A percentile compares a stretch with the other conserved stretches of the same genome.
Evolutionary conservation across 2,329 filamentous ascomycete species (phyloP).

Genomic region (Dichotomopilus funicola): DNA sequence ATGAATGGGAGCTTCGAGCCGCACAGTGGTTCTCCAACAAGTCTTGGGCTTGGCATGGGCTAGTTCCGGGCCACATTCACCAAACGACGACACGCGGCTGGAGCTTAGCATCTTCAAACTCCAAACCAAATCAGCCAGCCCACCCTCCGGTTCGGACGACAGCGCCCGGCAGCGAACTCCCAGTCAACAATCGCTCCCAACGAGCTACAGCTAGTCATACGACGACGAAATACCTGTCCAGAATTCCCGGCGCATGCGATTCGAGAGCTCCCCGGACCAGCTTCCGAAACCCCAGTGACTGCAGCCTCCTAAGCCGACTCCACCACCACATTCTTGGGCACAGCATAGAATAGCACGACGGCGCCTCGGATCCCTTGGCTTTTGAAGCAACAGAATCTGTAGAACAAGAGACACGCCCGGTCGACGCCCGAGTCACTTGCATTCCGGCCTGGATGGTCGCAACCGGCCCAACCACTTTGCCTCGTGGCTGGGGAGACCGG

Average conservation of each 20-base stretch:
- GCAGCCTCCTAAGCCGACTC: too few relatives aligned
- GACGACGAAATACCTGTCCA: too few relatives aligned
- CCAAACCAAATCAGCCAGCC: not conserved
- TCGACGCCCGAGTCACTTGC: not conserved
- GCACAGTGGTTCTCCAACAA: not conserved
- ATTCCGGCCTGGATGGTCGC: conserved; percentile 15
- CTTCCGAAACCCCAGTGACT: too few relatives aligned
- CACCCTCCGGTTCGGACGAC: not conserved
- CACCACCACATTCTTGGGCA: too few relatives aligned
- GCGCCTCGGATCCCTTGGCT: too few relatives aligned
- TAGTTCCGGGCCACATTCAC: conserved; percentile 9
- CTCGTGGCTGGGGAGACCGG: conserved; percentile 24
- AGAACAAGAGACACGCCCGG: too few relatives aligned
- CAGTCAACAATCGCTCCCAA: not conserved
- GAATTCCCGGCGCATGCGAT: too few relatives aligned
- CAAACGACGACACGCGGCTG: not conserved
- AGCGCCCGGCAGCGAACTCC: not conserved
- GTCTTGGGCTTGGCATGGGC: conserved; percentile 5
- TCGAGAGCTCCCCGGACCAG: too few relatives aligned
- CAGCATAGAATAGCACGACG: too few relatives aligned
- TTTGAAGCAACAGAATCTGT: too few relatives aligned
- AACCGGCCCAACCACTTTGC: conserved; percentile 10
- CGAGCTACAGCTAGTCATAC: too few relatives aligned
- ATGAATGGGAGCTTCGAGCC: not conserved
- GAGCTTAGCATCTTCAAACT: not conserved